Evolutionary conservation across 306 rosid genomes (phyloP), one percentile per base, ranked within the genome.

Genomic region (Gynostemma pentaphyllum): DNA sequence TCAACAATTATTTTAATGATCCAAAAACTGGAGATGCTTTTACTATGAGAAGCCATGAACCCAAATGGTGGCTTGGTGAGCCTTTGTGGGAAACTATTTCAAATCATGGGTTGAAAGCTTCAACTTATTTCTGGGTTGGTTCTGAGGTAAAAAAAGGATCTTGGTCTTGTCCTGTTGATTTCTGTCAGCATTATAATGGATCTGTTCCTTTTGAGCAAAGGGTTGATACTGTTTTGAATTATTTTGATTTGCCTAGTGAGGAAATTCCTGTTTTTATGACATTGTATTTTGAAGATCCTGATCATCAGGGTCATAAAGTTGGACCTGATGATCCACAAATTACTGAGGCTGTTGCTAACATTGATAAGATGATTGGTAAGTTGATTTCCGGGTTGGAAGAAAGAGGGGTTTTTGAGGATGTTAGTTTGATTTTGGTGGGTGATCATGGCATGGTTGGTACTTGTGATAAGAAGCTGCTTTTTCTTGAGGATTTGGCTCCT

Each of bases 401-500:
- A 44, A 74, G 89, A 77, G 95, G 95, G 19, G 62, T 88, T 30
- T 92, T 88, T 66, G 94, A 94, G 52, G 99, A 94, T 83, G 99
- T 94, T 52, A 70, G 18, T 53, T 42, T 94, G 28, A 86, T 94
- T 55, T 71, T 94, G 84, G 83, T 94, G 4, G 99, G 99, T 49
- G 99, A 94, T 78, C 99, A 94, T 82, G 99, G 99, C 34, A 94
- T 94, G 99, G 99, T 94, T 74, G 95, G 97, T 54, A 88, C 97
- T 0, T 94, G 99, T 49, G 99, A 94, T 71, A 82, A 86, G 39
- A 94, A 94, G 72, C 69, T 94, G 54, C 75, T 88, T 29, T 84
- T 79, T 48, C 65, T 94, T 4, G 88, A 87, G 60, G 97, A 88
- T 72, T 69, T 94, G 76, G 74, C 68, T 45, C 75, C 95, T 44